Percentiles rank a stretch among this genome's conserved stretches.
Conservation (phyloP, 2,329 filamentous ascomycete species). For the Aspergillus latus region DNA sequence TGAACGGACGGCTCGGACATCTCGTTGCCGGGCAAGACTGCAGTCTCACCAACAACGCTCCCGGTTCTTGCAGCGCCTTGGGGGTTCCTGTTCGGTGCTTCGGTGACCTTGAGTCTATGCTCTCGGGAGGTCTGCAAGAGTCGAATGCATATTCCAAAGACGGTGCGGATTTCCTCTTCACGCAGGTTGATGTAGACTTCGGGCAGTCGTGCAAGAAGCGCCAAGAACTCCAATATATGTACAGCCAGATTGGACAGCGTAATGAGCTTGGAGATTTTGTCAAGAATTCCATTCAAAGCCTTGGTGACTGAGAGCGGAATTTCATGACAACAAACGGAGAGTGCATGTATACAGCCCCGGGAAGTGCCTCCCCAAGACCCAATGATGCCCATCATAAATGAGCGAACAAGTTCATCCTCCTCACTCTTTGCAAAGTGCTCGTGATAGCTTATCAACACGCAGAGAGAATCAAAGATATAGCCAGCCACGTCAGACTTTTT, state of each 20-base stretch:
- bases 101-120: slow-evolving; percentile 37
- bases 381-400: slow-evolving; percentile 78
- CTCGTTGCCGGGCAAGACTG: slow-evolving; percentile 29
- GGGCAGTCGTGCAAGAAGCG: slow-evolving; percentile 78
- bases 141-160: slow-evolving; percentile 92
- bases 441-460: slow-evolving; percentile 88
- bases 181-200: slow-evolving; percentile 84
- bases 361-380: slow-evolving; percentile 81
- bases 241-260: slow-evolving; percentile 89
- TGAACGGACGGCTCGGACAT: slow-evolving; percentile 46
- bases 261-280: slow-evolving; percentile 94
- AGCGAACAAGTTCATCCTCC: slow-evolving; percentile 82
- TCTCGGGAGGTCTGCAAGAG: slow-evolving; percentile 89
- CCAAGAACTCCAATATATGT: slow-evolving; percentile 95
- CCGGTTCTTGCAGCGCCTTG: slow-evolving; percentile 44
- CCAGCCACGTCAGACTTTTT: slow-evolving; percentile 86
- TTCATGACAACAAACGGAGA: slow-evolving; percentile 94
- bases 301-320: slow-evolving; percentile 84
- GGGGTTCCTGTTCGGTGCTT: slow-evolving; percentile 34
- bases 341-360: slow-evolving; percentile 88
- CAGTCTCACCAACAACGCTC: slow-evolving; percentile 46
- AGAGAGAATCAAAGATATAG: slow-evolving; percentile 82
- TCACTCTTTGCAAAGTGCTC: slow-evolving; percentile 78
- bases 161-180: slow-evolving; percentile 86
- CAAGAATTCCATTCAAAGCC: slow-evolving; percentile 78